Percentiles rank a stretch among this genome's conserved stretches.
phyloP scores from a whole-genome alignment of 352 stramenopile genomes.

The Phytopythium delawarense region DNA sequence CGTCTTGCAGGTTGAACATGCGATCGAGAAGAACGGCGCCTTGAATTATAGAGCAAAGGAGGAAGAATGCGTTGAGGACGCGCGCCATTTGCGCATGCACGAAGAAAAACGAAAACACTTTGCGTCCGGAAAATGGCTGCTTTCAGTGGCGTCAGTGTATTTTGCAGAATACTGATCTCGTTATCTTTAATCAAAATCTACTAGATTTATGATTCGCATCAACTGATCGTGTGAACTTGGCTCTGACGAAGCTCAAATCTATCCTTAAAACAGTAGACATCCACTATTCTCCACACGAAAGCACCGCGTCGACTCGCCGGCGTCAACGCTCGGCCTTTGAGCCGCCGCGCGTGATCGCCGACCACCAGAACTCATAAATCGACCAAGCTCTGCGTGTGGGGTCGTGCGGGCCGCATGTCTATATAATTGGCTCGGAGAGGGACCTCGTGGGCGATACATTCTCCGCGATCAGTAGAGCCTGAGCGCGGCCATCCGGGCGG shows the following conservation, averaged over 20 bases:
- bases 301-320: constrained; percentile 4
- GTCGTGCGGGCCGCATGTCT: constrained; percentile 3
- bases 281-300: neutral
- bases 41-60: neutral
- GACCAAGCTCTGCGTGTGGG: constrained; percentile 1
- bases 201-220: neutral
- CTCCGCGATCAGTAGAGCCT: constrained; percentile 1
- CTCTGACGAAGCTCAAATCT: neutral
- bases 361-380: constrained; percentile 2
- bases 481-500: neutral
- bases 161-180: neutral
- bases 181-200: neutral
- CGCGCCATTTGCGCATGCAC: neutral
- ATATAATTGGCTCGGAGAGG: neutral
- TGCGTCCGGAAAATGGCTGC: neutral
- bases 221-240: neutral
- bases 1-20: neutral
- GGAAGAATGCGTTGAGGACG: neutral
- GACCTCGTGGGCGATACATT: neutral
- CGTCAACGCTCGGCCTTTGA: neutral
- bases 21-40: neutral
- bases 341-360: neutral
- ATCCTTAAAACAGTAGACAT: neutral
- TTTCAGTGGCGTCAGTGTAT: neutral
- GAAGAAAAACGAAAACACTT: neutral